Evolutionary conservation across 2,329 filamentous ascomycete genomes (phyloP), one percentile per base, ranked within the genome.

Genomic region (Huntiella savannae): DNA sequence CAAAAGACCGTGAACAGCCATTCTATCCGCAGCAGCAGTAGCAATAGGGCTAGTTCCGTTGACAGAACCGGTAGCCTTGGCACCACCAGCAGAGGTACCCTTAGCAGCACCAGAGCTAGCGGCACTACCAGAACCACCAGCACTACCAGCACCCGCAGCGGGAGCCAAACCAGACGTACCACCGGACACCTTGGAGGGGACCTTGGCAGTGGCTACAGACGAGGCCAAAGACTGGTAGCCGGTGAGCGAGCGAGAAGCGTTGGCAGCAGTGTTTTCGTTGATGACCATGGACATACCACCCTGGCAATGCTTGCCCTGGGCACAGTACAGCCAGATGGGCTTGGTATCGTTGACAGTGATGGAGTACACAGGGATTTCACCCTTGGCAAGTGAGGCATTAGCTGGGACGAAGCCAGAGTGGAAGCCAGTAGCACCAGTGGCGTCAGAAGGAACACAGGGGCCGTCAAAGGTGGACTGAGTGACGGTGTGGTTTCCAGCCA

Each of bases 311-410:
- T 69, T 73, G 40, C 59, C 75, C 60, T 85, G 78, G 28, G 75
- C 76, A 63, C 82, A 88, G 69, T 80, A 88, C 53, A 82, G 64
- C 82, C 83, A 91, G 53, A 87, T 67, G 28, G 83, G 82, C 47
- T 70, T 78, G 39, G 69, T 73, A 60, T 75, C 68, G 56, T 77
- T 78, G 59, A 91, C 64, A 59, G 69, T 69, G 55, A 88, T 65
- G 49, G 78, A 84, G 62, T 77, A 91, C 46, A 77, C 77, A 22
- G 80, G 73, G 50, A 76, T 68, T 58, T 65, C 62, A 54, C 65
- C 67, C 54, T 60, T 64, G 50, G 60, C 55, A 16, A 61, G 56
- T 52, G 64, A 66, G 49, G 74, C 71, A 3, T 67, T 66, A 37
- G 75, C 77, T 52, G 75, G 73, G 64, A 75, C 70, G 65, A 74